Evolutionary conservation across 2,329 filamentous ascomycete genomes (phyloP).

Genomic region (Sclerotinia borealis): DNA sequence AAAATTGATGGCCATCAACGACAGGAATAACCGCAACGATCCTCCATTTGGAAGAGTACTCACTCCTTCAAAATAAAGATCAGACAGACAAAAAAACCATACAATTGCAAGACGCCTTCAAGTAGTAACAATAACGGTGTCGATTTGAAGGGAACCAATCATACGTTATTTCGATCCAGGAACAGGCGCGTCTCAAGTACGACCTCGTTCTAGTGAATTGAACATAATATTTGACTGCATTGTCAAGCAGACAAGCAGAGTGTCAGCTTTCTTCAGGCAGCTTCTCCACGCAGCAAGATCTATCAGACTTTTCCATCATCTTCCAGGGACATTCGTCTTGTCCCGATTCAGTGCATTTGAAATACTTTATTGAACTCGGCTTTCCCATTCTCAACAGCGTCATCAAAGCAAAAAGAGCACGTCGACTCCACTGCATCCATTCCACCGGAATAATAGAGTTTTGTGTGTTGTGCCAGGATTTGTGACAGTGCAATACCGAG

Average conservation of each 20-base stretch:
- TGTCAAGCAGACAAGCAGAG: not conserved
- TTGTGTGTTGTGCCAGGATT: too few species aligned
- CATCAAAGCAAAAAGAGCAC: not conserved
- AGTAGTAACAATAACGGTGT: conserved; percentile 6
- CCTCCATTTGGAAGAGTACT: conserved; percentile 14
- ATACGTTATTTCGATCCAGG: not conserved
- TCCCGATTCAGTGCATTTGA: not conserved
- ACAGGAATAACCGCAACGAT: not conserved
- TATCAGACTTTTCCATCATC: not conserved
- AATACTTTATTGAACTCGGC: not conserved
- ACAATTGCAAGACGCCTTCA: conserved; percentile 3
- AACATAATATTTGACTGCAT: not conserved
- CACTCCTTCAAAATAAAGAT: conserved; percentile 21
- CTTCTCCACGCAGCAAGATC: not conserved
- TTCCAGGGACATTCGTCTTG: not conserved
- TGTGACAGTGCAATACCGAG: not conserved
- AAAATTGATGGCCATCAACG: not conserved
- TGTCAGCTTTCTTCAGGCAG: not conserved
- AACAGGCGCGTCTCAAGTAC: not conserved
- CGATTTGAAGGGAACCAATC: not conserved
- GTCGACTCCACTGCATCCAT: not conserved
- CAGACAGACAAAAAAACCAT: conserved; percentile 18
- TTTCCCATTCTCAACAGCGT: not conserved
- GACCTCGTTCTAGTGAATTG: not conserved
- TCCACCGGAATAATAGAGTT: too few species aligned